Base-by-base conservation (phyloP, 1,139 yeast genomes). In the Scheffersomyces quercinus region DNA sequence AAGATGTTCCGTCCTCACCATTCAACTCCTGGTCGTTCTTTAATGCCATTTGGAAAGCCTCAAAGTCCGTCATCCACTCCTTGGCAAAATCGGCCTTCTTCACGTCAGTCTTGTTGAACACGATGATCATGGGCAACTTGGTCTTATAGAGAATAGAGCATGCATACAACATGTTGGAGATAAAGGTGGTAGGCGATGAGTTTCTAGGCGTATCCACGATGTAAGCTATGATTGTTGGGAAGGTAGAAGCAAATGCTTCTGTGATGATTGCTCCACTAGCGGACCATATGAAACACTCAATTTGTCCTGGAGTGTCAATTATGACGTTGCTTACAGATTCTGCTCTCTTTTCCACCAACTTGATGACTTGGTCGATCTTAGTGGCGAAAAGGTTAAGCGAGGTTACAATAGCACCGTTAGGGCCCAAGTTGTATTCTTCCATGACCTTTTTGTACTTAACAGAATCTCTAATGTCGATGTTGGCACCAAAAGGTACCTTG, bases 1-100 rank as follows among this genome's bases (percentile, higher is more conserved):
- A 83, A 2, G 91, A 87, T 54, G 82, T 74, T 15, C 87, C 87
- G 44, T 79, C 83, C 41, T 83, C 86, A 32, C 83, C 87, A 52
- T 81, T 83, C 45, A 81, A 65, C 37, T 86, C 84, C 42, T 71
- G 68, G 57, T 85, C 86, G 33, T 75, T 73, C 53, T 77, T 75
- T 47, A 91, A 70, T 1, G 96, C 96, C 32, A 68, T 70, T 64
- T 93, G 99, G 71, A 95, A 95, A 14, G 82, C 75, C 64, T 93
- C 98, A 65, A 95, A 95, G 65, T 95, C 99, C 3, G 85, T 80
- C 98, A 95, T 90, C 99, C 99, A 95, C 52, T 89, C 96, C 60
- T 83, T 85, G 28, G 97, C 97, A 67, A 90, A 90, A 42, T 80
- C 83, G 0, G 95, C 89, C 48, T 84, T 83, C 55, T 85, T 75